Evolutionary conservation across 139 green algal genomes (phyloP).

Genomic region (Pleodorina starrii): DNA sequence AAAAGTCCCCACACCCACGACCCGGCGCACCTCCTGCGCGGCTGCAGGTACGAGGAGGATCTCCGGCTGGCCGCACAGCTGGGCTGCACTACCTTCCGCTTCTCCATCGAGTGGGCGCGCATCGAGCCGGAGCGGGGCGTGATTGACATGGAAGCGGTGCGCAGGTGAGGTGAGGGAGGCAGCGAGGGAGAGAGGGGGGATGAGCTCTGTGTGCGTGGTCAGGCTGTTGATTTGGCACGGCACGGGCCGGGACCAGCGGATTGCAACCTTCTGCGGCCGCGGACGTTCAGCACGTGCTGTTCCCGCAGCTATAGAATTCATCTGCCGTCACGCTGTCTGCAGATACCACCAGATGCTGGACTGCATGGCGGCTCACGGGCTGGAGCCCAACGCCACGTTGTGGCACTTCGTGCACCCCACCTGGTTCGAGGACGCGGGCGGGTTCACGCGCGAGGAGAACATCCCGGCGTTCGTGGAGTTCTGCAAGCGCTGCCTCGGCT

Average conservation of each 20-base stretch:
- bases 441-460: conserved; percentile 83
- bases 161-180: conserved; percentile 64
- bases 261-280: too few species aligned
- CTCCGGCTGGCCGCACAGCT: conserved; percentile 66
- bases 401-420: conserved; percentile 89
- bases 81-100: conserved; percentile 81
- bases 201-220: too few species aligned
- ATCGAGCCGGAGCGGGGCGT: conserved; percentile 76
- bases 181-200: too few species aligned
- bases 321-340: too few species aligned
- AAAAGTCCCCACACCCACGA: too few species aligned
- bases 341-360: conserved; percentile 77
- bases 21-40: too few species aligned
- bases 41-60: conserved; percentile 72
- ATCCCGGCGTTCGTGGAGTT: conserved; percentile 85
- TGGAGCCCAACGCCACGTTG: conserved; percentile 86
- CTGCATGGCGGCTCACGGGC: conserved; percentile 59
- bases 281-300: too few species aligned
- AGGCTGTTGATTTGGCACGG: too few species aligned
- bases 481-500: conserved; percentile 65
- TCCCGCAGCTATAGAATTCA: too few species aligned
- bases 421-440: conserved; percentile 89
- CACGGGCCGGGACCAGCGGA: too few species aligned
- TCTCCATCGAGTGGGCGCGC: conserved; percentile 89
- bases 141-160: conserved; percentile 76